Evolutionary conservation across 331 rosid species (phyloP).

Genomic region (Pyrus hybrid): DNA sequence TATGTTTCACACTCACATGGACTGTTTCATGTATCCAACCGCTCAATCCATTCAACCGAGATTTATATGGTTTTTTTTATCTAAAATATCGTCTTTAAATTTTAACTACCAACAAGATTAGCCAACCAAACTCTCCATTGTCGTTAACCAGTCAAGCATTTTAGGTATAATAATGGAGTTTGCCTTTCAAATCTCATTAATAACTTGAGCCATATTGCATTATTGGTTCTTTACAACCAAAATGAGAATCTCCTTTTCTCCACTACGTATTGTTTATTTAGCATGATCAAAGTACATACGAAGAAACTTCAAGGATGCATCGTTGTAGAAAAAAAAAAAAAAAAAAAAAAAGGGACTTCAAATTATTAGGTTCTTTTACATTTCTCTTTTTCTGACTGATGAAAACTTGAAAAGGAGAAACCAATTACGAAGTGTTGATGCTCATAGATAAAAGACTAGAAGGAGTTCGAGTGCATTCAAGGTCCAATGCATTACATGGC

Average conservation of each 20-base stretch:
- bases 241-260: not conserved
- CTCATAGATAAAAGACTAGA: no score
- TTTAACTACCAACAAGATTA: constrained; percentile 21
- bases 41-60: not conserved
- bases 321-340: not conserved
- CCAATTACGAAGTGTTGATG: not conserved
- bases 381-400: no score
- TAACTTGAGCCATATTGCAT: not conserved
- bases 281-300: not conserved
- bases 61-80: not conserved
- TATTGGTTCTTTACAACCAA: constrained; percentile 1
- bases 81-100: not conserved
- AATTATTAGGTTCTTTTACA: not conserved
- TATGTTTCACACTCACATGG: no score
- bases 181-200: constrained; percentile 15
- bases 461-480: no score
- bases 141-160: constrained; percentile 6
- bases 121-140: constrained; percentile 11
- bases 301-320: not conserved
- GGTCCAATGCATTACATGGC: no score
- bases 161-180: constrained; percentile 1
- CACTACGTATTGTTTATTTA: not conserved
- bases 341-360: not conserved
- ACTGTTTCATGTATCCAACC: not conserved
- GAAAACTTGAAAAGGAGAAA: not conserved